Evolutionary conservation across 768 basidiomycete species (phyloP).

Genomic region (Suillus subaureus): DNA sequence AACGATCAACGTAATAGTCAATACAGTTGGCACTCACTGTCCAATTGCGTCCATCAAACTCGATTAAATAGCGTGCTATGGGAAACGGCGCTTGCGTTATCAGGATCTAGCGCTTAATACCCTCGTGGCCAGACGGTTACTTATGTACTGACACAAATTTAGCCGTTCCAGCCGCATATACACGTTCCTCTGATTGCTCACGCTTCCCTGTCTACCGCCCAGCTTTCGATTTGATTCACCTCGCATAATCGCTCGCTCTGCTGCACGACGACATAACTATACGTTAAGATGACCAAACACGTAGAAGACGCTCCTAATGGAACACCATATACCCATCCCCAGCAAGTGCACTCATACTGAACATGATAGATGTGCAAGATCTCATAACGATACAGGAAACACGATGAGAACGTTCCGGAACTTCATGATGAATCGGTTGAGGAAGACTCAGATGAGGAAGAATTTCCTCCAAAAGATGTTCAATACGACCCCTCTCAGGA

Average conservation of each 20-base stretch:
- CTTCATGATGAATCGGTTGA: background rate
- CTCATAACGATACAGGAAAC: background rate
- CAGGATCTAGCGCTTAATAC: background rate
- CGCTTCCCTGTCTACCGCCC: background rate
- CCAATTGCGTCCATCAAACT: too few relatives aligned
- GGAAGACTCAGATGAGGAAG: background rate
- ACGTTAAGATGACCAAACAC: background rate
- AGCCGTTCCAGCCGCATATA: background rate
- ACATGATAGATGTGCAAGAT: background rate
- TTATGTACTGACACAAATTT: background rate
- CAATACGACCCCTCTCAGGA: background rate
- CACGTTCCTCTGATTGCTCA: background rate
- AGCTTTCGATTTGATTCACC: background rate
- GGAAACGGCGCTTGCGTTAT: background rate
- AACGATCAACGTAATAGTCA: background rate
- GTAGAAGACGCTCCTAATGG: background rate
- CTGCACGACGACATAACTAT: background rate
- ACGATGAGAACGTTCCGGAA: background rate
- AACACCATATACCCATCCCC: background rate
- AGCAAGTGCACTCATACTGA: background rate
- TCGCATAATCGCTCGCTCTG: background rate
- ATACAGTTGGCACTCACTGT: background rate
- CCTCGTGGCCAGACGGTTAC: background rate
- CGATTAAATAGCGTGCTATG: background rate
- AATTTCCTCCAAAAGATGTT: background rate